Conservation (phyloP, 2,329 filamentous ascomycete species). For the Mycosphaerella sp. region DNA sequence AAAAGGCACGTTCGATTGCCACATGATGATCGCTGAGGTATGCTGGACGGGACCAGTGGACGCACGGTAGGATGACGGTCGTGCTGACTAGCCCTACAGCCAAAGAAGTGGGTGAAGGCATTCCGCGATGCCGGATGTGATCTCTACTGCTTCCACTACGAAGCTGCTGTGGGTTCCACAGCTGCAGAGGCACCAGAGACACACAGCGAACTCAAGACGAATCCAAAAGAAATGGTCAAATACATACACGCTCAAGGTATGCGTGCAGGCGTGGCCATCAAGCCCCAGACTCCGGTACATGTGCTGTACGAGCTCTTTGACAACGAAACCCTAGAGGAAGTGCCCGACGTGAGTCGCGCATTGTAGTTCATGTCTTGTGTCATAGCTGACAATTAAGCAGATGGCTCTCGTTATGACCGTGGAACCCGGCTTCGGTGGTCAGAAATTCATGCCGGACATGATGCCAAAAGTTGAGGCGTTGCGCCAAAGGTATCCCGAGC, state of each 20-base stretch:
- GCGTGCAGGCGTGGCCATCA: constrained; percentile 90
- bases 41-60: constrained; percentile 16
- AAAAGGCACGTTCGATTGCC: constrained; percentile 94
- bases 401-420: constrained; percentile 99
- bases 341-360: constrained; percentile 73
- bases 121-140: constrained; percentile 93
- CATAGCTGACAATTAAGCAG: constrained; percentile 42
- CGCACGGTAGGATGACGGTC: constrained; percentile 2
- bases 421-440: constrained; percentile 91
- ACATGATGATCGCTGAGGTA: constrained; percentile 99
- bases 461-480: constrained; percentile 87
- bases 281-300: constrained; percentile 83
- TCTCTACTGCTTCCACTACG: constrained; percentile 99
- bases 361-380: background rate
- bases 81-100: constrained; percentile 48
- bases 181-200: constrained; percentile 74
- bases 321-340: constrained; percentile 62
- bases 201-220: constrained; percentile 65
- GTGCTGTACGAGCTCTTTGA: constrained; percentile 89
- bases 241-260: constrained; percentile 87
- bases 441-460: constrained; percentile 97
- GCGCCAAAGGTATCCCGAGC: constrained; percentile 74
- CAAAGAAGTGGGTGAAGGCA: constrained; percentile 95
- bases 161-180: constrained; percentile 78
- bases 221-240: constrained; percentile 73